A percentile compares a stretch with the other conserved stretches of the same genome.
phyloP scores from a whole-genome alignment of 2,329 filamentous ascomycete species.

The Magnaporthiopsis rhizophila region DNA sequence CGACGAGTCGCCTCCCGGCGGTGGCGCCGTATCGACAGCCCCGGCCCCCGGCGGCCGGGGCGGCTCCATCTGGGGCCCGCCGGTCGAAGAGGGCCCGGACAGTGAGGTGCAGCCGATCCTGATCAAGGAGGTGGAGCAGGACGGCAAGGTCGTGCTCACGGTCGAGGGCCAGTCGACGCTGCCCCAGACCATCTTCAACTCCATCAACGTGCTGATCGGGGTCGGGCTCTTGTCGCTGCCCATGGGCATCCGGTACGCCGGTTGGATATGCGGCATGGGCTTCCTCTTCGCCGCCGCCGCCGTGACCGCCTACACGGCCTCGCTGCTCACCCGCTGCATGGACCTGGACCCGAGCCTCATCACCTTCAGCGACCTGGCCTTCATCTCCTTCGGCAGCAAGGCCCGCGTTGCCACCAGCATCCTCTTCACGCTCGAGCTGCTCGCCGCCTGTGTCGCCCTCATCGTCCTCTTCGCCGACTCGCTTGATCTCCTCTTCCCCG shows the following conservation, averaged over 20 bases:
- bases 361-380: conserved; percentile 91
- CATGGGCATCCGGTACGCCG: conserved; percentile 77
- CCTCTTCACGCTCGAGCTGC: conserved; percentile 78
- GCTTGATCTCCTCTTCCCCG: conserved; percentile 68
- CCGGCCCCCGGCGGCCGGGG: not conserved
- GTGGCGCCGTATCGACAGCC: not conserved
- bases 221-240: conserved; percentile 85
- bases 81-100: conserved; percentile 37
- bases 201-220: conserved; percentile 85
- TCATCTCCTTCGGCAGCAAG: conserved; percentile 76
- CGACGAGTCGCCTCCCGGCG: not conserved
- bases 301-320: conserved; percentile 79
- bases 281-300: conserved; percentile 67
- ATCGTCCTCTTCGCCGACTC: conserved; percentile 93
- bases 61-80: not conserved
- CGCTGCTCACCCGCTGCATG: conserved; percentile 78
- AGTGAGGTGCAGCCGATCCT: conserved; percentile 65
- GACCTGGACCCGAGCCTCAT: conserved; percentile 78
- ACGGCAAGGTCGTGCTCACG: conserved; percentile 74
- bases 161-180: conserved; percentile 92
- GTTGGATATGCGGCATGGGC: conserved; percentile 75
- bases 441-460: conserved; percentile 82
- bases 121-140: conserved; percentile 84
- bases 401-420: conserved; percentile 77
- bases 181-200: conserved; percentile 94